Base-by-base conservation (phyloP, 306 rosid genomes). In the Albizia julibrissin region DNA sequence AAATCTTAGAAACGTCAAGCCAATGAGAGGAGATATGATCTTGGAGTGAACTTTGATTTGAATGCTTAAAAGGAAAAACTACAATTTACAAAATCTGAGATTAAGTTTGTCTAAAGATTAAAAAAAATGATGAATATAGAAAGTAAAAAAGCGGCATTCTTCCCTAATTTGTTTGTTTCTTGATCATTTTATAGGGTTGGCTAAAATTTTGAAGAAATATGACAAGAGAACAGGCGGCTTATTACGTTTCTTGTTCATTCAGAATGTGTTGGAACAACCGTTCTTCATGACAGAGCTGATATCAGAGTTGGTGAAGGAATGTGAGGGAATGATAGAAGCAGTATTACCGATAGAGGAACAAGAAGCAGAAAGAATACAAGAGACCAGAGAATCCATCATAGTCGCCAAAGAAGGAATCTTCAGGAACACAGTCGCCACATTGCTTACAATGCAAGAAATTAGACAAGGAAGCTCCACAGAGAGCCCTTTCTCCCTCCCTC, bases 141-240 rank as follows among this genome's bases (percentile, higher is more conserved):
- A 16, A 16, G 59, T 19, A 33, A 19, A 19, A 52, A 21, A 21
- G 26, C 6, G 8, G 11, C 61, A 18, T 19, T 54, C 11, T 54
- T 54, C 10, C 12, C 24, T 54, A 21, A 16, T 50, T 22, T 19
- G n/a, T 46, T 49, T 16, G n/a, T 49, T 49, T 49, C 56, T 49
- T 18, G 3, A 19, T 11, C 7, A 29, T 21, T 24, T 42, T 75
- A 62, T 29, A 95, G 98, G 99, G 40, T 79, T 95, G 87, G 99
- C 90, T 19, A 95, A 95, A 69, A 93, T 95, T 83, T 46, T 95
- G 83, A 95, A 95, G 90, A 95, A 95, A 72, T 91, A 95, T 58
- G 98, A 95, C 88, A 93, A 95, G 88, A 85, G 95, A 26, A 95
- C 95, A 21, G 98, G 98, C 0, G 89, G 92, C 1, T 80, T 93